A percentile compares a stretch with the other conserved stretches of the same genome.
These are phyloP conservation scores for Mycena crocata DNA, from an alignment of 768 basidiomycete genomes.

Conservation along the genomic window DNA sequence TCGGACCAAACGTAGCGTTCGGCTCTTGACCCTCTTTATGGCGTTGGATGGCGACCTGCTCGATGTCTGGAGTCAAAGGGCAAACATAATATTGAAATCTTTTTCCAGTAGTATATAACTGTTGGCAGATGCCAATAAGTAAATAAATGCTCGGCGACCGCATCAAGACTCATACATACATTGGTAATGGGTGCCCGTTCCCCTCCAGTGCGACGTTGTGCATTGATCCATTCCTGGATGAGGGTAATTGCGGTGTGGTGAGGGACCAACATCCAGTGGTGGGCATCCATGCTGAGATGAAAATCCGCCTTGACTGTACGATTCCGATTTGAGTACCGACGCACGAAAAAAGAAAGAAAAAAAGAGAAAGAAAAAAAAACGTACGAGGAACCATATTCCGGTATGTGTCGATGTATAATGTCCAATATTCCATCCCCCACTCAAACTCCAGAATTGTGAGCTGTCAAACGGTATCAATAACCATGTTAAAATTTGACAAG, in stretches of 20 bases:
- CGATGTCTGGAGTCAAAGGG: too few species aligned
- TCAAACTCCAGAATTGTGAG: not conserved
- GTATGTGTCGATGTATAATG: slow-evolving; percentile 4
- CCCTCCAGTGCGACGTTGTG: too few species aligned
- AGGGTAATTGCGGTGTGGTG: not conserved
- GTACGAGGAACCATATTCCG: not conserved
- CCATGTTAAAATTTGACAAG: not conserved
- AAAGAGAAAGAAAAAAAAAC: not conserved
- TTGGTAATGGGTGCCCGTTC: not conserved
- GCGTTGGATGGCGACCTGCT: not conserved
- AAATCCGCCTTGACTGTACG: not conserved
- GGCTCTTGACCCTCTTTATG: too few species aligned
- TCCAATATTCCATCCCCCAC: not conserved
- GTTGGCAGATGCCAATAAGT: too few species aligned
- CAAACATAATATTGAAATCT: too few species aligned
- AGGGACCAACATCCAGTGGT: not conserved
- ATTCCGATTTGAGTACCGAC: not conserved
- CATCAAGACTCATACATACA: not conserved
- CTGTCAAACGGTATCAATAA: not conserved
- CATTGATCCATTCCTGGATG: not conserved
- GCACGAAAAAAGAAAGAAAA: too few species aligned
- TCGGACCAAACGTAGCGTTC: not conserved
- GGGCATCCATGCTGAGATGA: not conserved
- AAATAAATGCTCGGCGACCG: too few species aligned
- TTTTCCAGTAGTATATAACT: too few species aligned